Evolutionary conservation across 2,329 filamentous ascomycete genomes (phyloP).

Genomic region (Orbilia quercus): DNA sequence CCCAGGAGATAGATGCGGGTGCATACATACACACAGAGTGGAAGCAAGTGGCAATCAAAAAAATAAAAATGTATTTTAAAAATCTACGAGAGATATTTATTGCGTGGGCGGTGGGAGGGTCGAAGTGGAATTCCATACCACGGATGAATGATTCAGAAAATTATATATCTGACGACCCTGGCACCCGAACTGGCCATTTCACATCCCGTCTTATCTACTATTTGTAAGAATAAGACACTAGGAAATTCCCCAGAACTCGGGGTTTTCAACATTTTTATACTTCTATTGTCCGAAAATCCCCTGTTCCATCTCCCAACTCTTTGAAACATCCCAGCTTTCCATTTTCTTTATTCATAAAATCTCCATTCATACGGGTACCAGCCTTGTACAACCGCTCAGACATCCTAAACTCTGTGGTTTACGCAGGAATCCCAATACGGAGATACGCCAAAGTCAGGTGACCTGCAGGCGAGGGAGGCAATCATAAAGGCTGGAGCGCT

Average conservation of each 20-base stretch:
- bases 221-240: slow-evolving; percentile 26
- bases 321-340: slow-evolving; percentile 3
- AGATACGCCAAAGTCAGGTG: slow-evolving; percentile 39
- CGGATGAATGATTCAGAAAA: slow-evolving; percentile 16
- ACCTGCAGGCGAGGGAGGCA: slow-evolving; percentile 8
- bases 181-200: slow-evolving; percentile 43
- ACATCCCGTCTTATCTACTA: slow-evolving; percentile 33
- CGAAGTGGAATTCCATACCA: slow-evolving; percentile 32
- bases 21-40: slow-evolving; percentile 13
- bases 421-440: slow-evolving; percentile 31
- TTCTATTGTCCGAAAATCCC: not conserved
- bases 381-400: slow-evolving; percentile 3
- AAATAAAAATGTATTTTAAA: slow-evolving; percentile 14
- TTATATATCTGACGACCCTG: slow-evolving; percentile 42
- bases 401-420: slow-evolving; percentile 18
- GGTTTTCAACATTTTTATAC: not conserved
- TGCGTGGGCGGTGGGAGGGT: not conserved
- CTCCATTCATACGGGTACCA: slow-evolving; percentile 11
- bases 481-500: slow-evolving; percentile 16
- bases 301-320: not conserved
- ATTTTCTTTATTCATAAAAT: slow-evolving; percentile 14
- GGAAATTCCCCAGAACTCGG: slow-evolving; percentile 2
- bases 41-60: slow-evolving; percentile 38
- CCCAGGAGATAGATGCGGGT: slow-evolving; percentile 22
- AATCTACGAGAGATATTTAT: not conserved